A percentile compares a stretch with the other conserved stretches of the same genome.
Evolutionary conservation across 768 basidiomycete species (phyloP).

Genomic region (Rhodotorula kratochvilovae): DNA sequence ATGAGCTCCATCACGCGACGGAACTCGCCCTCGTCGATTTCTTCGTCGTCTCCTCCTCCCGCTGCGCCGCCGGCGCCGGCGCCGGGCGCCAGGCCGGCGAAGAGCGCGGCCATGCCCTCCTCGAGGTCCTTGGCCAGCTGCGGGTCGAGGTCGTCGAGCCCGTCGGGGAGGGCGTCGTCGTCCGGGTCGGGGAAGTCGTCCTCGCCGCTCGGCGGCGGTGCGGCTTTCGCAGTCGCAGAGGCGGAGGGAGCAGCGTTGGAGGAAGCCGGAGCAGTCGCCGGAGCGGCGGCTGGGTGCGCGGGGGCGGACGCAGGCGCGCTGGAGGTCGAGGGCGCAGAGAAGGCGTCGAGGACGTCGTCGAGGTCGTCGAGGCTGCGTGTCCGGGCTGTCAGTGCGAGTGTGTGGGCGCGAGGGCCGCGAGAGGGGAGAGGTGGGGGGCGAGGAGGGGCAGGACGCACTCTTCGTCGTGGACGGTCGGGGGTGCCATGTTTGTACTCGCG

Average conservation of each 20-base stretch:
- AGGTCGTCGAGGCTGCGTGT: constrained; percentile 33
- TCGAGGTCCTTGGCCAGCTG: constrained; percentile 32
- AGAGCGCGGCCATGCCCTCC: constrained; percentile 35
- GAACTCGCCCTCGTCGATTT: constrained; percentile 32
- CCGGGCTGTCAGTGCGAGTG: neutral
- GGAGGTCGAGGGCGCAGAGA: constrained; percentile 16
- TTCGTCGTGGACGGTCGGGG: constrained; percentile 20
- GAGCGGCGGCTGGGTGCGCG: neutral
- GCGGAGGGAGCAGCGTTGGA: neutral
- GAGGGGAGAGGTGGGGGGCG: neutral
- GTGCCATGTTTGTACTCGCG: neutral
- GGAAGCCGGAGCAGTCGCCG: neutral
- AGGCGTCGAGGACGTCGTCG: constrained; percentile 40
- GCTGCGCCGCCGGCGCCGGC: neutral
- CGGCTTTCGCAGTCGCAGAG: neutral
- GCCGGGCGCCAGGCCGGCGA: constrained; percentile 18
- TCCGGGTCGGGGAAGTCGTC: constrained; percentile 32
- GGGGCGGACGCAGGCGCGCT: neutral
- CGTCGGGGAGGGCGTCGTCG: constrained; percentile 22
- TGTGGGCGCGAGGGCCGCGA: too few species aligned
- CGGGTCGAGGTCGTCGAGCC: constrained; percentile 15
- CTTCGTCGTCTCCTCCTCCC: constrained; percentile 1
- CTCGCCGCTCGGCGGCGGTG: neutral
- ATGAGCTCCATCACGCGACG: constrained; percentile 29
- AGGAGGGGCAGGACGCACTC: constrained; percentile 5